Evolutionary conservation across 768 basidiomycete genomes (phyloP).

Genomic region (Lactarius quietus): DNA sequence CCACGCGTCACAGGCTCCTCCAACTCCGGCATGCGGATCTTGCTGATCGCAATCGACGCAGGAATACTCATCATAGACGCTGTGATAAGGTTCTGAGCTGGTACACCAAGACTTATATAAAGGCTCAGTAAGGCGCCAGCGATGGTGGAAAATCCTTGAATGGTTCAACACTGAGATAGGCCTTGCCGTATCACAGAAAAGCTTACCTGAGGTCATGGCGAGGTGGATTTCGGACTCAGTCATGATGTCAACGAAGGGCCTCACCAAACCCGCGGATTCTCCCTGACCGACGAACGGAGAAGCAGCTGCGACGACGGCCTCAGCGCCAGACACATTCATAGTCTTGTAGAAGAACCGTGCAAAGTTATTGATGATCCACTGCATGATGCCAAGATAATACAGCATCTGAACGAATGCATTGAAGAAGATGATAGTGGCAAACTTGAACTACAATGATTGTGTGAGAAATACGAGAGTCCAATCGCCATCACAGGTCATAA

Average conservation of each 20-base stretch:
- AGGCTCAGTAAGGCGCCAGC: constrained; percentile 86
- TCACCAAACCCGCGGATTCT: constrained; percentile 82
- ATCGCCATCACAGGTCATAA: neutral
- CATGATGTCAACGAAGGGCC: constrained; percentile 81
- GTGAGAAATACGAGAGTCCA: neutral
- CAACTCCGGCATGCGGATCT: constrained; percentile 78
- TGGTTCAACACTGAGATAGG: neutral
- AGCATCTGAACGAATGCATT: constrained; percentile 89
- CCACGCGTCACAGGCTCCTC: constrained; percentile 88
- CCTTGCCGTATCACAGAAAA: neutral
- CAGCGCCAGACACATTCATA: constrained; percentile 90
- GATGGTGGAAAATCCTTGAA: constrained; percentile 77
- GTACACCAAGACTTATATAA: constrained; percentile 77
- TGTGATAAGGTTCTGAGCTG: constrained; percentile 75
- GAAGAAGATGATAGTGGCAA: constrained; percentile 87
- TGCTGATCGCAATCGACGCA: constrained; percentile 89
- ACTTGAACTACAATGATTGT: constrained; percentile 49
- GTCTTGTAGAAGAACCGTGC: constrained; percentile 94
- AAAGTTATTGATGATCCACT: constrained; percentile 87
- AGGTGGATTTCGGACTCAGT: constrained; percentile 84
- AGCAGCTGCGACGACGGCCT: constrained; percentile 88
- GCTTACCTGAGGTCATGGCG: constrained; percentile 76
- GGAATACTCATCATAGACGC: constrained; percentile 95
- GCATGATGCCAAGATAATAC: constrained; percentile 90
- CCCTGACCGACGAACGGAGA: constrained; percentile 92